A percentile compares a stretch with the other conserved stretches of the same genome.
Evolutionary conservation across 495 filamentous ascomycete genomes (phyloP).

Genomic region (Xylaria telfairii): DNA sequence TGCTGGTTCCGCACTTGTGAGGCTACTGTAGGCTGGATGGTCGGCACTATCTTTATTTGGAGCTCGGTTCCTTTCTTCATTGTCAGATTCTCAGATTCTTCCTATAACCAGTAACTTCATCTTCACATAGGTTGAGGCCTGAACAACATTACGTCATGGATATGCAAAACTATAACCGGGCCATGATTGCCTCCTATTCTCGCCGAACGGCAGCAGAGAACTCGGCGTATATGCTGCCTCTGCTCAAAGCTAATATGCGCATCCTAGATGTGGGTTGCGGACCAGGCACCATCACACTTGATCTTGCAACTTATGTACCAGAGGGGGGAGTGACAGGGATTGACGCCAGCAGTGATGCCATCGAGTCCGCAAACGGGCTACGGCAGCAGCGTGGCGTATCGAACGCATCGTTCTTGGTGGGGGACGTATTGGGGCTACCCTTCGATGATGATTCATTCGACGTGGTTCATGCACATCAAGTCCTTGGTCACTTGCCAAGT

Average conservation of each 20-base stretch:
- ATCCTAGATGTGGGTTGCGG: constrained; percentile 67
- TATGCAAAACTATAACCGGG: constrained; percentile 41
- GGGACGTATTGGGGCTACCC: constrained; percentile 49
- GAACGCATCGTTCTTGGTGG: constrained; percentile 54
- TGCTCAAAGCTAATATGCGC: constrained; percentile 52
- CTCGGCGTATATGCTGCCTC: constrained; percentile 56
- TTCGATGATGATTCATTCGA: constrained; percentile 61
- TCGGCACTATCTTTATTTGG: neutral
- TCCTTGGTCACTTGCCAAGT: constrained; percentile 45
- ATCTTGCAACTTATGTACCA: constrained; percentile 54
- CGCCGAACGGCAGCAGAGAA: constrained; percentile 59
- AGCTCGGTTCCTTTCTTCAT: neutral
- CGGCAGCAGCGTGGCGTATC: constrained; percentile 41
- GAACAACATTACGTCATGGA: constrained; percentile 17
- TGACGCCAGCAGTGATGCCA: constrained; percentile 37
- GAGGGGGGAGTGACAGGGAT: constrained; percentile 48
- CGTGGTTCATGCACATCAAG: constrained; percentile 53
- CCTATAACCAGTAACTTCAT: neutral
- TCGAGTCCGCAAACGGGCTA: constrained; percentile 31
- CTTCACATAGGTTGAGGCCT: neutral
- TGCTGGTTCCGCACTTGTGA: neutral
- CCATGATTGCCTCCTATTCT: constrained; percentile 39
- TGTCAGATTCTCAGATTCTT: neutral
- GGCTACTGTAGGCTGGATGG: too few relatives aligned
- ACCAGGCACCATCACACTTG: constrained; percentile 63